Percentiles rank a stretch among this genome's conserved stretches.
Evolutionary conservation across 1,139 yeast genomes (phyloP).

Genomic region (Ogataea hybrid): DNA sequence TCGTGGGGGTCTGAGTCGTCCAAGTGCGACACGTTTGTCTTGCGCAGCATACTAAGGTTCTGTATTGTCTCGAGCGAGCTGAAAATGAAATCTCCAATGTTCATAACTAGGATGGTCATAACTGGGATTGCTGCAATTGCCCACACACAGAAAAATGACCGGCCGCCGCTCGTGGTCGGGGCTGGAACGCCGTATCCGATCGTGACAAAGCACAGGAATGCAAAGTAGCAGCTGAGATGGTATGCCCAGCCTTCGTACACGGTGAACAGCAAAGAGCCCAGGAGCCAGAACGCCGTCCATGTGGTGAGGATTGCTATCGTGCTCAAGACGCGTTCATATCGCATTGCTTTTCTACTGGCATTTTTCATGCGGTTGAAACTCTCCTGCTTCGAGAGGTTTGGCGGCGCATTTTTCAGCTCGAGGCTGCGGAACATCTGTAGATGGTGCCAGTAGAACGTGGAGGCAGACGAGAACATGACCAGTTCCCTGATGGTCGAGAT

Average conservation of each 20-base stretch:
- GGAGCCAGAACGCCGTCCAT: constrained; percentile 61
- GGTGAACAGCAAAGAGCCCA: constrained; percentile 67
- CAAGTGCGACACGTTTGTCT: constrained; percentile 13
- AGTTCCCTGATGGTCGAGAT: constrained; percentile 68
- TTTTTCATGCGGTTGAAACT: constrained; percentile 45
- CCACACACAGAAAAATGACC: constrained; percentile 76
- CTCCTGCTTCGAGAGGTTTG: constrained; percentile 35
- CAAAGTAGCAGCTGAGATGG: constrained; percentile 67
- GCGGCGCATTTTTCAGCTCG: constrained; percentile 22
- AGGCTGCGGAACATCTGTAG: constrained; percentile 38
- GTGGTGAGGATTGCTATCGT: constrained; percentile 41
- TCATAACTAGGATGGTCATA: constrained; percentile 78
- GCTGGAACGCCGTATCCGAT: constrained; percentile 82
- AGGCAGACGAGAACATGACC: constrained; percentile 56
- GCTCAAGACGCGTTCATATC: constrained; percentile 33
- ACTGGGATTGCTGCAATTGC: constrained; percentile 79
- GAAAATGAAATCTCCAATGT: constrained; percentile 63
- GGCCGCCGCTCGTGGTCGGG: constrained; percentile 62
- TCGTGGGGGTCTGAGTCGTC: constrained; percentile 4
- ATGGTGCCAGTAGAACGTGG: constrained; percentile 63
- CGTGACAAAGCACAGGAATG: constrained; percentile 71
- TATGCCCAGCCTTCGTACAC: constrained; percentile 66
- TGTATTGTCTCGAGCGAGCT: constrained; percentile 23
- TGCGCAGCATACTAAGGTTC: neutral
- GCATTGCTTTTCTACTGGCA: constrained; percentile 41